Evolutionary conservation across 306 rosid species (phyloP).

Genomic region (Vicia villosa): DNA sequence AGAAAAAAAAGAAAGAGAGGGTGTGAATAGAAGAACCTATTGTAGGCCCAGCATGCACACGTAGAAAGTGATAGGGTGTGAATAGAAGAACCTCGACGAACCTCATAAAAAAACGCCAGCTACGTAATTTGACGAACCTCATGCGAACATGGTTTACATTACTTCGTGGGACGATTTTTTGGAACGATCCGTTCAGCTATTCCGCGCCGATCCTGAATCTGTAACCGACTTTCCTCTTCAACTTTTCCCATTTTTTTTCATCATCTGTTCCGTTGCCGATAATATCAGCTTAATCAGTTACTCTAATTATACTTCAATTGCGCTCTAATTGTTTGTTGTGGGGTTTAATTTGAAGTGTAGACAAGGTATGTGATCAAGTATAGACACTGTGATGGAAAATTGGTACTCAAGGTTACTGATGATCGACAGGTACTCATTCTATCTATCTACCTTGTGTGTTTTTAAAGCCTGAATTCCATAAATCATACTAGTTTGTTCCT

Average conservation of each 20-base stretch:
- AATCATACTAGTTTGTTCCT: too few species aligned
- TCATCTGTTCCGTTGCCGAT: slow-evolving; percentile 21
- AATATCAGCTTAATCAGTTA: not conserved
- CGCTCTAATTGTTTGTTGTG: not conserved
- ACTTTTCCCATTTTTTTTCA: not conserved
- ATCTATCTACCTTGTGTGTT: not conserved
- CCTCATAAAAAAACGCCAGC: too few species aligned
- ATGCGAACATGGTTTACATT: slow-evolving; percentile 40
- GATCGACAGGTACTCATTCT: slow-evolving; percentile 55
- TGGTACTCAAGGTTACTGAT: slow-evolving; percentile 82
- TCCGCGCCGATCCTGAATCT: slow-evolving; percentile 64
- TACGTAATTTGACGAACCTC: not conserved
- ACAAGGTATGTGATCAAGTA: slow-evolving; percentile 81
- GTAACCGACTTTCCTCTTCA: slow-evolving; percentile 44
- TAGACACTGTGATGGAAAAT: slow-evolving; percentile 76
- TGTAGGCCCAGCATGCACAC: too few species aligned
- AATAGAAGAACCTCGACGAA: too few species aligned
- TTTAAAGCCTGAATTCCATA: too few species aligned
- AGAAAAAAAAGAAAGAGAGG: too few species aligned
- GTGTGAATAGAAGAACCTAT: too few species aligned
- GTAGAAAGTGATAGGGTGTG: too few species aligned
- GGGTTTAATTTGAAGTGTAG: slow-evolving; percentile 44
- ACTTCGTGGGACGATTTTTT: slow-evolving; percentile 41
- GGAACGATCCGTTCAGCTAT: slow-evolving; percentile 41
- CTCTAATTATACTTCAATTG: not conserved